Evolutionary conservation across 257 asterid species (phyloP), one percentile per base, ranked within the genome.

Genomic region (Scutellaria barbata): DNA sequence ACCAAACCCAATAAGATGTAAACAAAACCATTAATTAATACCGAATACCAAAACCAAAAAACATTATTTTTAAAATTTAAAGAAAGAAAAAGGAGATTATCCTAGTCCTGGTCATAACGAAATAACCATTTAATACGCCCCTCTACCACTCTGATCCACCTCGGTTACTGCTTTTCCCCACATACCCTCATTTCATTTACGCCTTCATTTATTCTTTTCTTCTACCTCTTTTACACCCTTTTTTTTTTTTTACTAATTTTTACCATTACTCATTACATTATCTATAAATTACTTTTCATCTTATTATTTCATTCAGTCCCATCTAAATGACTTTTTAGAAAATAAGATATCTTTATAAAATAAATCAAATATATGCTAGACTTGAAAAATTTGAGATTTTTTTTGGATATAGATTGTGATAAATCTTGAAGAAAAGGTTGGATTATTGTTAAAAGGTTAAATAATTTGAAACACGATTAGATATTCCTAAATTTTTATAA

Each of bases 1-100:
- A 51, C 72, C 78, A 66, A 80, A 66, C 69, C 81, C 78, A 72
- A 60, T 45, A 79, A 62, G 50, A 53, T 47, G 68, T 30, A n/a
- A 77, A 39, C 63, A 25, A 6, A 75, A 65, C 53, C 77, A 74
- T 71, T 59, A 43, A 46, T 71, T 58, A 43, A 46, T 63, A 4
- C 52, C 71, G 47, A 11, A 76, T 62, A 52, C 74, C 64, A 61
- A 77, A 67, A 17, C 73, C 64, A 45, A 41, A 30, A 51, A 60
- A n/a, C 35, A 40, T 35, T 40, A 18, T 33, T 6, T 20, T 37
- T 46, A 17, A n/a, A n/a, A n/a, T n/a, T 55, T 54, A 41, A 41
- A 62, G 16, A 9, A 18, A 7, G 8, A 30, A 48, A 42, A n/a
- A 65, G 20, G 66, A 30, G 45, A 60, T n/a, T n/a, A n/a, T 78